Conservation (phyloP, 768 basidiomycete species). For the Melanogaster broomeanus region DNA sequence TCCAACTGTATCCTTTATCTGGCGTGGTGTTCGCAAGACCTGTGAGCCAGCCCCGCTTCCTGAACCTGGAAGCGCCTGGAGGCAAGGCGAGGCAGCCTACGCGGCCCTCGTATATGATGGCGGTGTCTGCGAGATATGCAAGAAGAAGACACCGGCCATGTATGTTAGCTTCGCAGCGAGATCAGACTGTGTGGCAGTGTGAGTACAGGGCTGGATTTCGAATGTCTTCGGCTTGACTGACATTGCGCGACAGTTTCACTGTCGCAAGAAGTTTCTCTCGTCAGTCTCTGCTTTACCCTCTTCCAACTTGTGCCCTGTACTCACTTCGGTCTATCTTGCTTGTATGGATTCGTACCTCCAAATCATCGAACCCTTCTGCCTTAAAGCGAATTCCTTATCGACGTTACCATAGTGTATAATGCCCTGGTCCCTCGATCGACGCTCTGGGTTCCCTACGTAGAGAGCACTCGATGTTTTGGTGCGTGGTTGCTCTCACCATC, state of each 20-base stretch:
- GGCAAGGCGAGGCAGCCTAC: constrained; percentile 52
- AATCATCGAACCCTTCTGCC: neutral
- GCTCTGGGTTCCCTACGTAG: constrained; percentile 26
- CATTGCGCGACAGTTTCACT: constrained; percentile 18
- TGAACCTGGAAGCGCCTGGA: constrained; percentile 41
- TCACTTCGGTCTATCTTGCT: neutral
- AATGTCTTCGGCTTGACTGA: neutral
- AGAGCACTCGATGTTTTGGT: constrained; percentile 24
- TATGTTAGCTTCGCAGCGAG: constrained; percentile 52
- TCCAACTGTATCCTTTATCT: constrained; percentile 52
- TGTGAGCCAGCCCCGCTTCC: constrained; percentile 40
- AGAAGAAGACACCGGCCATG: constrained; percentile 33
- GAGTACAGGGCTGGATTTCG: constrained; percentile 12
- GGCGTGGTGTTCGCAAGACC: constrained; percentile 51
- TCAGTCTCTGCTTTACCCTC: constrained; percentile 7
- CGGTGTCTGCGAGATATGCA: constrained; percentile 61
- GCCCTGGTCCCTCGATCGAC: neutral
- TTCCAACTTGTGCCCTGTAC: neutral
- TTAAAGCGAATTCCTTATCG: constrained; percentile 15
- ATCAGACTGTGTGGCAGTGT: constrained; percentile 47
- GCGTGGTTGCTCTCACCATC: constrained; percentile 2
- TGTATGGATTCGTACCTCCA: neutral
- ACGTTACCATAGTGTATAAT: neutral
- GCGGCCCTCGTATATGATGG: constrained; percentile 65
- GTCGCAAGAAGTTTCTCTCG: constrained; percentile 15